A percentile compares a stretch with the other conserved stretches of the same genome.
These are phyloP conservation scores for Raddia guianensis DNA, from an alignment of 176 grass and related monocot species.

Conservation along the genomic window DNA sequence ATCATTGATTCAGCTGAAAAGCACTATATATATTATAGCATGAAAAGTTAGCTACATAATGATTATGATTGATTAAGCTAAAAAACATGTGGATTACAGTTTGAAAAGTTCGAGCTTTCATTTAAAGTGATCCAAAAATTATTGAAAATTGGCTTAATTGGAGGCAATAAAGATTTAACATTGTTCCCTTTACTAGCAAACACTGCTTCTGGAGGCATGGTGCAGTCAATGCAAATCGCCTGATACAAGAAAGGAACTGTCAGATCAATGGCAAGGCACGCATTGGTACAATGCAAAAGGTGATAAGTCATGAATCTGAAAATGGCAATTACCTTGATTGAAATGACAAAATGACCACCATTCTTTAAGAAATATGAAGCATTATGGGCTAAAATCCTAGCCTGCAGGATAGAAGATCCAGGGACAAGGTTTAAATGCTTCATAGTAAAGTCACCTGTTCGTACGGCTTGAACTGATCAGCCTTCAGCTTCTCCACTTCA, in stretches of 20 bases:
- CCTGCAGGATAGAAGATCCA: conserved; percentile 49
- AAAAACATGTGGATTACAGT: no score
- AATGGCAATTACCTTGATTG: conserved; percentile 72
- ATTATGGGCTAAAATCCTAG: conserved; percentile 86
- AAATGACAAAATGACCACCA: conserved; percentile 88
- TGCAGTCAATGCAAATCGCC: conserved; percentile 86
- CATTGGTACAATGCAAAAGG: neutral
- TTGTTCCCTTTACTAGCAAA: conserved; percentile 70
- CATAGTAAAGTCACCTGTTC: neutral
- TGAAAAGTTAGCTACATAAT: no score
- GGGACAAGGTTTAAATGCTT: neutral
- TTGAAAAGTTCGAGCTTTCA: no score
- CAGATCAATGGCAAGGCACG: neutral
- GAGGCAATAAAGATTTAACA: no score
- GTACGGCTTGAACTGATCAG: no score
- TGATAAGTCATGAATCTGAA: neutral
- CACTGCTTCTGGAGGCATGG: conserved; percentile 63
- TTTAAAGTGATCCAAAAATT: no score
- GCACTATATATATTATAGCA: no score
- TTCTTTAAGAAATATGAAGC: conserved; percentile 82
- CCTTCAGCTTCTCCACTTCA: no score
- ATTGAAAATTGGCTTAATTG: no score
- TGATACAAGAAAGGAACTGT: conserved; percentile 5
- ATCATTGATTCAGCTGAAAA: no score
- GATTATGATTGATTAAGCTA: no score